Evolutionary conservation across 2,329 filamentous ascomycete species (phyloP).

Genomic region (Triangularia setosa): DNA sequence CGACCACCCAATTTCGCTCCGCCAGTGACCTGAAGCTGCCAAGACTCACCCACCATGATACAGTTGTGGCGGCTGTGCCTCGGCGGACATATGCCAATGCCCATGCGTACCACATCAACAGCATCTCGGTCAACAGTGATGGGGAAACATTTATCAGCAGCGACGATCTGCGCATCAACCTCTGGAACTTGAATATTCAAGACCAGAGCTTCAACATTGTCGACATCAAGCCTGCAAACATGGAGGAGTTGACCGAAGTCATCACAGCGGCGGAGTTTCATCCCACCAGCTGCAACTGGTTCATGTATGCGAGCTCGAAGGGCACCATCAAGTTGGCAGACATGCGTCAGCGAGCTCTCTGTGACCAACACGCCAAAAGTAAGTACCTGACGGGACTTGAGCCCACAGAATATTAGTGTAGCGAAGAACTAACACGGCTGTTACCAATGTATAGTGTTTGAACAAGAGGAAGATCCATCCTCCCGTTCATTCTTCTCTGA

Average conservation of each 20-base stretch:
- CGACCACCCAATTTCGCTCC: conserved; percentile 71
- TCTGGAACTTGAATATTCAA: conserved; percentile 99
- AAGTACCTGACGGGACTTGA: conserved; percentile 37
- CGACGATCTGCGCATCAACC: conserved; percentile 93
- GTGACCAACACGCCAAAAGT: conserved; percentile 95
- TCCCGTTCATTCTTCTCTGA: conserved; percentile 99
- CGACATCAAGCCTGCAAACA: conserved; percentile 98
- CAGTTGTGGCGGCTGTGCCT: conserved; percentile 92
- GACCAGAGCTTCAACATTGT: conserved; percentile 99
- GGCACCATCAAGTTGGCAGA: conserved; percentile 98
- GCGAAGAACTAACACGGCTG: conserved; percentile 9
- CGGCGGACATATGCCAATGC: conserved; percentile 96
- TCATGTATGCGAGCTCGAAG: conserved; percentile 99
- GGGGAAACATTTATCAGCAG: conserved; percentile 99
- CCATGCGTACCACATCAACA: conserved; percentile 99
- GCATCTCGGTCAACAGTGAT: conserved; percentile 99
- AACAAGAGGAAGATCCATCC: conserved; percentile 96
- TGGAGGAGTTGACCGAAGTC: conserved; percentile 98
- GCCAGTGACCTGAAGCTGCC: conserved; percentile 86
- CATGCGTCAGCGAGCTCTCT: conserved; percentile 95
- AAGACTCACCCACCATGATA: conserved; percentile 95
- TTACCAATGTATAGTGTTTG: conserved; percentile 69
- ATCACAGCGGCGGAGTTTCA: conserved; percentile 99
- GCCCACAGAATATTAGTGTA: background rate
- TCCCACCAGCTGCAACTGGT: conserved; percentile 96